Evolutionary conservation across 257 asterid species (phyloP), one percentile per base, ranked within the genome.

Genomic region (Eustoma russellianum): DNA sequence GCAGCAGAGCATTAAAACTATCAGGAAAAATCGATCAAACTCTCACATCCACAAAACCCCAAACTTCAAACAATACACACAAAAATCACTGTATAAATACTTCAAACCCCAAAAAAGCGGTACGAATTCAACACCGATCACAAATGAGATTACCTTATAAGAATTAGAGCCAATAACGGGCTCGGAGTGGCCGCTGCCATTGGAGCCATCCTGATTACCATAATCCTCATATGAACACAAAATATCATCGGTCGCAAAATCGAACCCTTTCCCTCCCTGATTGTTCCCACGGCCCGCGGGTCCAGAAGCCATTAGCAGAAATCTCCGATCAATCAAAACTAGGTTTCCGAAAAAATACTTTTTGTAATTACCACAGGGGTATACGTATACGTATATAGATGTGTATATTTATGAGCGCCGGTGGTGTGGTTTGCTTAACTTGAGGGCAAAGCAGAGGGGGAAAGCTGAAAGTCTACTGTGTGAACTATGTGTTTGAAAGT

Each of bases 211-310:
- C 64, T 70, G 90, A 63, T 72, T 69, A 35, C 64, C 85, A 64
- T 64, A 82, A 70, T 87, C 94, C 65, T 84, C 92, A 59, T 84
- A 83, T 1, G 95, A 82, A 65, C 89, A 80, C 41, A 91, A 83
- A 48, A 87, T 77, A 73, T 91, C 95, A 68, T 91, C 96, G 1
- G 94, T 69, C 6, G 57, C 98, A 54, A 91, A 84, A 66, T 73
- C 93, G 72, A 78, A 91, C 9, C 78, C 79, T 59, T 86, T 86
- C 5, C 85, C 68, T 44, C 76, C 82, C 63, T 78, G 63, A 58
- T 63, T 70, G 65, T 57, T 70, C 13, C 68, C 70, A 60, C 85
- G 82, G 13, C 88, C 88, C 52, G 83, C 46, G 2, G 93, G 70
- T 60, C 95, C 88, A 48, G 96, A 91, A 30, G 92, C 96, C 98